phyloP scores from a whole-genome alignment of 768 basidiomycete species.

The Baorangia bicolor region DNA sequence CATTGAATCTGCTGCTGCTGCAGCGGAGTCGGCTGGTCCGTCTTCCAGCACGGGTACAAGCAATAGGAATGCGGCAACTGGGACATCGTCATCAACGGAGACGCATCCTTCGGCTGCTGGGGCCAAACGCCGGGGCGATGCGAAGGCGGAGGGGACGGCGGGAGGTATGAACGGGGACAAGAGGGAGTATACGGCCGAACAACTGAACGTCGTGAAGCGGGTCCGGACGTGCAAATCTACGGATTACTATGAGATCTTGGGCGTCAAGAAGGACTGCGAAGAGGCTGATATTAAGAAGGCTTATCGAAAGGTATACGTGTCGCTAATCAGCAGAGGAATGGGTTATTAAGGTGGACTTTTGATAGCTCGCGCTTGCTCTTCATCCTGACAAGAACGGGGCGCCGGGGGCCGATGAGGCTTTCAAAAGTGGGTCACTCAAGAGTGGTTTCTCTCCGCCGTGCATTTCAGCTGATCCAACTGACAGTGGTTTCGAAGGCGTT shows the following conservation, averaged over 20 bases:
- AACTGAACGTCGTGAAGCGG: slow-evolving; percentile 78
- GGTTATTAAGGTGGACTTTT: slow-evolving; percentile 7
- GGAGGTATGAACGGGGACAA: slow-evolving; percentile 69
- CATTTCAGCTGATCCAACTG: slow-evolving; percentile 2
- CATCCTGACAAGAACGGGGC: slow-evolving; percentile 96
- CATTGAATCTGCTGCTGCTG: slow-evolving; percentile 55
- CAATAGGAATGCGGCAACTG: slow-evolving; percentile 35
- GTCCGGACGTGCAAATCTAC: slow-evolving; percentile 84
- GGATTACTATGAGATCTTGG: slow-evolving; percentile 91
- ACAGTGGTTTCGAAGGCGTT: slow-evolving; percentile 98
- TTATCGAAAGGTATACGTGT: slow-evolving; percentile 80
- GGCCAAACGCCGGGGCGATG: slow-evolving; percentile 57
- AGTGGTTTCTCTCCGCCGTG: neutral
- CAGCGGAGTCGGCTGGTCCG: slow-evolving; percentile 39
- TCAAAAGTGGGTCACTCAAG: slow-evolving; percentile 70
- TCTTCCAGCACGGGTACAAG: slow-evolving; percentile 35
- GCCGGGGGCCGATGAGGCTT: slow-evolving; percentile 97
- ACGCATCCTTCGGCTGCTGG: slow-evolving; percentile 74
- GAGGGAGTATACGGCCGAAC: slow-evolving; percentile 85
- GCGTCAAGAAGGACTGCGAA: slow-evolving; percentile 75
- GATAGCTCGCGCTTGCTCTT: slow-evolving; percentile 79
- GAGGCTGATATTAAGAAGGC: slow-evolving; percentile 90
- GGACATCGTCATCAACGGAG: slow-evolving; percentile 57
- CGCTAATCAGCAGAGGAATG: neutral
- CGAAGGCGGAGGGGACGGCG: slow-evolving; percentile 46